phyloP scores from a whole-genome alignment of 495 filamentous ascomycete species.

The Oidiodendron maius region DNA sequence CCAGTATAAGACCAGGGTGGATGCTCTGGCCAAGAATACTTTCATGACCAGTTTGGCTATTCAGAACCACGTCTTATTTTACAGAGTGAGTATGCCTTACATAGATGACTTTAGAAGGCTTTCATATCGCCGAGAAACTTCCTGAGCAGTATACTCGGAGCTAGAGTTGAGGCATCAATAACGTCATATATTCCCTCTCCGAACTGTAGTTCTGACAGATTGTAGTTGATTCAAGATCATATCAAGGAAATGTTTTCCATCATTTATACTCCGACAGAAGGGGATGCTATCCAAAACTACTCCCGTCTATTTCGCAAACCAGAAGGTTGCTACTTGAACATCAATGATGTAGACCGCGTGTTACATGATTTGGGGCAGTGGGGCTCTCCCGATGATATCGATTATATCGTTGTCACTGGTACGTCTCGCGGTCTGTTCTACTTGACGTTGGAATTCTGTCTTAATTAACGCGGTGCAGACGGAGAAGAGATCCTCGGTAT shows the following conservation, averaged over 20 bases:
- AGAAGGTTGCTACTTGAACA: slow-evolving; percentile 59
- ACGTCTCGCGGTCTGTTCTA: not conserved
- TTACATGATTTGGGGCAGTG: slow-evolving; percentile 60
- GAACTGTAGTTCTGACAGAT: slow-evolving; percentile 1
- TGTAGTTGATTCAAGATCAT: slow-evolving; percentile 55
- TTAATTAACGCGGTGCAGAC: slow-evolving; percentile 17
- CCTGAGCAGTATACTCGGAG: too few relatives aligned
- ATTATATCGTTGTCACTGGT: slow-evolving; percentile 87
- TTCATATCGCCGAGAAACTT: too few relatives aligned
- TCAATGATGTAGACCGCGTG: slow-evolving; percentile 51
- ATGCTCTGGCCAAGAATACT: slow-evolving; percentile 71
- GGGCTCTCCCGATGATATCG: slow-evolving; percentile 66
- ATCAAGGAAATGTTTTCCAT: slow-evolving; percentile 82
- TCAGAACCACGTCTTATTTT: slow-evolving; percentile 78
- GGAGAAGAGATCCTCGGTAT: slow-evolving; percentile 74
- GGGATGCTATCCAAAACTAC: slow-evolving; percentile 84
- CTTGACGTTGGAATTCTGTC: slow-evolving; percentile 4
- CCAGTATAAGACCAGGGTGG: slow-evolving; percentile 57
- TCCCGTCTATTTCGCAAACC: slow-evolving; percentile 72
- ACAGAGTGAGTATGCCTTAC: slow-evolving; percentile 44
- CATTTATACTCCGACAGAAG: slow-evolving; percentile 88
- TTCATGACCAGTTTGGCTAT: slow-evolving; percentile 76
- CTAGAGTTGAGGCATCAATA: too few relatives aligned
- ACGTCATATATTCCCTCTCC: too few relatives aligned
- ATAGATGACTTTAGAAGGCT: not conserved